Evolutionary conservation across 768 basidiomycete genomes (phyloP), one percentile per base, ranked within the genome.

Genomic region (Heimioporus sp.): DNA sequence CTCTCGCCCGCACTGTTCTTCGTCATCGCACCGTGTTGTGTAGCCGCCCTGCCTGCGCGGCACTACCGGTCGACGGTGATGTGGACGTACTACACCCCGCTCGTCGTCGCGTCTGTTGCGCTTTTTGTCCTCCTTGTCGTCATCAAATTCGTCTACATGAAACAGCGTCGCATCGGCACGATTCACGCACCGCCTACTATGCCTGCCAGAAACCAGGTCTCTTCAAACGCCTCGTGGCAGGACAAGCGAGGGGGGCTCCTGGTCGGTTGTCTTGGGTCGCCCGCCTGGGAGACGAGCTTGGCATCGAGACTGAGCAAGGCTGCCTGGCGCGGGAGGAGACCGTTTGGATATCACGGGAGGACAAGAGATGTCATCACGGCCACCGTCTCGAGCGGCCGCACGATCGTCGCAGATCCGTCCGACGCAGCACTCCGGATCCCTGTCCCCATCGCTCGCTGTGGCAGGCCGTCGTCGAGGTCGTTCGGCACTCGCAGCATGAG

Each of bases 221-320:
- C 54, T 38, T 47, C 48, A 15, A 49, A 36, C 11, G 43, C 37
- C 5, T 42, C 45, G 20, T 48, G 37, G 19, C 56, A 30, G 53
- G 32, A 42, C 37, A 56, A 65, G 11, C 30, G 5, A 24, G 46
- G 19, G 24, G 63, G 57, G 2, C 32, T 70, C 24, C 38, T 65
- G 41, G 56, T 68, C 12, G 69, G 67, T 8, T 71, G 56, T 44
- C 55, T 68, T 13, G 67, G 67, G 28, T 71, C 69, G 12, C 67
- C 67, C 28, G 16, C 52, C n/a, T 70, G 69, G 67, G 67, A 68
- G 51, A 65, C 63, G 2, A 47, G 30, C 12, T 41, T 60, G 36
- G 48, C 48, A n/a, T 55, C 63, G 15, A 56, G 48, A 15, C 31
- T 65, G 40, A 57, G 53, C 48, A 55, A 21, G 49, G 43, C n/a